Evolutionary conservation across 768 basidiomycete genomes (phyloP), one percentile per base, ranked within the genome.

Genomic region (Leccinum subtestaceum): DNA sequence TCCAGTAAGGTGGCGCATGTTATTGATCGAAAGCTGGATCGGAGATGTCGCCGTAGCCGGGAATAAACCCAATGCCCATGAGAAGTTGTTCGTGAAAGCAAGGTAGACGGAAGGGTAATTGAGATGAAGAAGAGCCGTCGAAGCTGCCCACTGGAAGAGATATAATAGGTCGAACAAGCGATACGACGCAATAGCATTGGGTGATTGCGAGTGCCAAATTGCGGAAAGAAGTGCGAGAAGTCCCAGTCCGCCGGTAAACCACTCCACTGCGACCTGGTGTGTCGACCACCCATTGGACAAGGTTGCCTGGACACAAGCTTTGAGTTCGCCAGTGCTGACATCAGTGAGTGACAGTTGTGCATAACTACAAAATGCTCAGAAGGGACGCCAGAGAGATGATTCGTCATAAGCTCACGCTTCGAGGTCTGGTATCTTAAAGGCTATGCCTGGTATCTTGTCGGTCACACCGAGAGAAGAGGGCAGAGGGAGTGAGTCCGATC

Each of bases 271-370:
- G 11, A 76, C 70, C 70, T 91, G 91, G 59, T 84, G 85, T 1
- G 86, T 82, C 1, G 94, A 91, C 82, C 87, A 87, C 10, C 95
- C 95, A 70, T 99, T 99, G 17, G 92, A 88, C 11, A 98, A 77
- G 2, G 94, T 95, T 17, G 94, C 85, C 72, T 95, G 93, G 8
- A 99, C 82, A 66, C 96, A 99, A 0, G 94, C 93, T 55, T 88
- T 91, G 61, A 91, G 78, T 8, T 84, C 71, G 51, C 89, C 87
- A 5, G 91, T 90, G 52, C 77, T 76, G 32, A 85, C 81, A 61
- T 91, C 84, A 2, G 77, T 82, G 43, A 96, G 80, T 5, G 86
- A 82, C 55, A 98, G 76, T 65, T 93, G 89, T 0, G 86, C 94
- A 67, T 84, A 94, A 40, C 67, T 72, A 51, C 15, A 34, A 48